Base-by-base conservation (phyloP, 805 yeast species). In the Isabelozyma rhagii region DNA sequence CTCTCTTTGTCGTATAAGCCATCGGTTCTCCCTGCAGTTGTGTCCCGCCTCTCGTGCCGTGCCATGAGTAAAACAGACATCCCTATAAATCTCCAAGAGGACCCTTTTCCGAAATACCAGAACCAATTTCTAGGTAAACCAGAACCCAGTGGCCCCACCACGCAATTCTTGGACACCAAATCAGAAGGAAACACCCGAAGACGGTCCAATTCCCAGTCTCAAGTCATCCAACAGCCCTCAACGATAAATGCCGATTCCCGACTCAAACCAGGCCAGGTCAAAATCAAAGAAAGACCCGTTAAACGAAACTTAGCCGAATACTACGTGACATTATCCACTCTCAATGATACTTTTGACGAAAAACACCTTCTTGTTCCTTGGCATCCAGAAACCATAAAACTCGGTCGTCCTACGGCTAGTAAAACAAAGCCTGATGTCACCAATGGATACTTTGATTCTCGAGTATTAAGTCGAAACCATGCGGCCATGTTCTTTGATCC, bases 361-460 rank as follows among this genome's bases (percentile, higher is more conserved):
- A 94, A 93, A 64, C 83, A 86, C 47, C 72, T 94, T 39, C 82
- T 81, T 11, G 84, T 94, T 7, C 97, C 98, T 1, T 77, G 81
- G 50, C 77, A 74, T 51, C 99, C 99, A 0, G 91, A 88, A 11
- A 84, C 89, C 3, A 69, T 92, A 47, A 89, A 89, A 62, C 74
- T 94, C 21, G 99, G 99, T 1, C 79, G 99, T 48, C 98, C 96
- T 44, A 85, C 88, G 14, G 87, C 86, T 55, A 75, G 88, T 3
- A 78, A 77, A 53, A 74, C 77, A 43, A 75, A 77, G 49, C 82
- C 82, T 38, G 81, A 77, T 53, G 73, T 88, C 2, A 85, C 87
- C 38, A 96, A 96, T 64, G 99, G 98, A 0, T 92, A 80, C 64
- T 94, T 94, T 62, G 98, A 94, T 68, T 89, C 97, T 9, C 75